These are phyloP conservation scores for Neofusicoccum laricinum DNA, from an alignment of 2,329 filamentous ascomycete genomes.

Conservation along the genomic window DNA sequence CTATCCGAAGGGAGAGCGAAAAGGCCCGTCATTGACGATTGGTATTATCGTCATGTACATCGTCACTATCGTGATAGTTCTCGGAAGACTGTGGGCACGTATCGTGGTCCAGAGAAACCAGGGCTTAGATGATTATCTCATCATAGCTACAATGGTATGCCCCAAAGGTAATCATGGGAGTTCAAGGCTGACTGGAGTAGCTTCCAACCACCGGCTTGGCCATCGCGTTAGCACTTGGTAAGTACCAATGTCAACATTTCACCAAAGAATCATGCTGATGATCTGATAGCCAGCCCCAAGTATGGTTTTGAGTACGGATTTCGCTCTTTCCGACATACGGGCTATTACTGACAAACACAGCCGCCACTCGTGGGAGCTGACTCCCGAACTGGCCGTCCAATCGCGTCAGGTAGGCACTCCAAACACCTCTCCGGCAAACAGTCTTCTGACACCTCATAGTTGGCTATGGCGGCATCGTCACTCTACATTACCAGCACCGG, in stretches of 20 bases:
- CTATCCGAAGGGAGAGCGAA: neutral
- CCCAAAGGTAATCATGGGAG: neutral
- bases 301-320: neutral
- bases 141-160: neutral
- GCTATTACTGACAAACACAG: neutral
- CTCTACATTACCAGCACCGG: slow-evolving; percentile 28
- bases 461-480: slow-evolving; percentile 25
- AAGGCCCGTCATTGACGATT: neutral
- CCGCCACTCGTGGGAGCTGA: slow-evolving; percentile 9
- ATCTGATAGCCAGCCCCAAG: neutral
- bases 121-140: slow-evolving; percentile 6
- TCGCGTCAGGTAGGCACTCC: neutral
- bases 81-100: neutral
- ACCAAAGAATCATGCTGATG: neutral
- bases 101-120: neutral
- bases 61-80: neutral
- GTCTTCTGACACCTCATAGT: neutral
- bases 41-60: neutral
- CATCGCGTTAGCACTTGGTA: neutral
- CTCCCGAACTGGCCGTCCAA: neutral
- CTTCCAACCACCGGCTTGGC: neutral
- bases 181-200: neutral
- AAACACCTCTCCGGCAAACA: neutral
- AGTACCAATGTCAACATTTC: neutral
- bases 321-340: neutral